phyloP scores from a whole-genome alignment of 225 moss, liverwort and hornwort species.

The Thuidium tamariscinum region DNA sequence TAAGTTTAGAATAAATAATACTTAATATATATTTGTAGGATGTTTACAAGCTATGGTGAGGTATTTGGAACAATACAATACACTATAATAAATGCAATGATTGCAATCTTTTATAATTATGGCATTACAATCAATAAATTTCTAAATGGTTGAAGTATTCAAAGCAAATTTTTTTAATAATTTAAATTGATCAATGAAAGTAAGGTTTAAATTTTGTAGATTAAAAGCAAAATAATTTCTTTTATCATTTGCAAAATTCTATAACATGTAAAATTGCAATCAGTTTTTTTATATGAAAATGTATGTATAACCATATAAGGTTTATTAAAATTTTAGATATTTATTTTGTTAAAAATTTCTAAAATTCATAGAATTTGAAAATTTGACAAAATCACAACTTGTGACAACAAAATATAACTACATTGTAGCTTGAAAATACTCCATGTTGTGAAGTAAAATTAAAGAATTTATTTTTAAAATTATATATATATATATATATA shows the following conservation, averaged over 20 bases:
- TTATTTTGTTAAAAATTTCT: background rate
- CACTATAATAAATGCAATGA: background rate
- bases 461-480: background rate
- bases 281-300: accelerated
- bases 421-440: accelerated
- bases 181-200: background rate
- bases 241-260: accelerated
- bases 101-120: background rate
- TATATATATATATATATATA: too few relatives aligned
- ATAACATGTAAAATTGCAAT: too few relatives aligned
- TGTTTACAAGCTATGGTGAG: background rate
- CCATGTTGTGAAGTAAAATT: background rate
- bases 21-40: accelerated
- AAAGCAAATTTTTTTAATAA: too few relatives aligned
- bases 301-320: accelerated
- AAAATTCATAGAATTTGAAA: too few relatives aligned
- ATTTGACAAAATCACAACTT: background rate
- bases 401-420: too few relatives aligned
- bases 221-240: background rate
- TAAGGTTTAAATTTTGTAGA: accelerated
- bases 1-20: background rate
- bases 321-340: too few relatives aligned
- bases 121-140: too few relatives aligned
- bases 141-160: background rate
- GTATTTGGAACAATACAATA: background rate